Conservation (phyloP, 164 flowering plant genomes). For the Aristolochia fimbriata region DNA sequence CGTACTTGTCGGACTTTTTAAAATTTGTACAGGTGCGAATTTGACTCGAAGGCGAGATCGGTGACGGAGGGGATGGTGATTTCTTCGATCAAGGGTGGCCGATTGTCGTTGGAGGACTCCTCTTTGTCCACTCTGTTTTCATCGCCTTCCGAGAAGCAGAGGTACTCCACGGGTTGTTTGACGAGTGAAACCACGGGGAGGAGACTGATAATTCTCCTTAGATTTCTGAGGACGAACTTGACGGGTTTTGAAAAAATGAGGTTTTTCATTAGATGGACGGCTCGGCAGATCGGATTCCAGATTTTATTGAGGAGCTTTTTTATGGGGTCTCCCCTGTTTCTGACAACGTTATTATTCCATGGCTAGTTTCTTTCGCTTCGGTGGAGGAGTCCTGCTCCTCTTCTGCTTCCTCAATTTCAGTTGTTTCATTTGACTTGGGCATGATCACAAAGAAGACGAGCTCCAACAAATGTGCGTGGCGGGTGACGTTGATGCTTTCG, state of each 20-base stretch:
- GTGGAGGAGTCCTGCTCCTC: background rate
- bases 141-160: background rate
- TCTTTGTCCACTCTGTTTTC: conserved; percentile 21
- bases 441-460: conserved; percentile 19
- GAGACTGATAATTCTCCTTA: conserved; percentile 2
- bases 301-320: background rate
- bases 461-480: conserved; percentile 26
- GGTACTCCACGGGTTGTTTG: conserved; percentile 3
- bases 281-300: background rate
- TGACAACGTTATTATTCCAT: too few relatives aligned
- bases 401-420: background rate
- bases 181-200: conserved; percentile 4
- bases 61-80: conserved; percentile 10
- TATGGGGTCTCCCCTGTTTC: background rate
- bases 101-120: conserved; percentile 15
- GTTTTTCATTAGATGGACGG: background rate
- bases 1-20: too few relatives aligned
- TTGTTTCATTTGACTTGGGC: conserved; percentile 4
- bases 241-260: conserved; percentile 7
- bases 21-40: too few relatives aligned
- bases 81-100: conserved; percentile 11
- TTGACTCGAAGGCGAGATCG: conserved; percentile 2
- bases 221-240: conserved; percentile 2
- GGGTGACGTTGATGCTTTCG: background rate
- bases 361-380: background rate